Conservation (phyloP, 345 rosid genomes). For the Odontarrhena argentea region DNA sequence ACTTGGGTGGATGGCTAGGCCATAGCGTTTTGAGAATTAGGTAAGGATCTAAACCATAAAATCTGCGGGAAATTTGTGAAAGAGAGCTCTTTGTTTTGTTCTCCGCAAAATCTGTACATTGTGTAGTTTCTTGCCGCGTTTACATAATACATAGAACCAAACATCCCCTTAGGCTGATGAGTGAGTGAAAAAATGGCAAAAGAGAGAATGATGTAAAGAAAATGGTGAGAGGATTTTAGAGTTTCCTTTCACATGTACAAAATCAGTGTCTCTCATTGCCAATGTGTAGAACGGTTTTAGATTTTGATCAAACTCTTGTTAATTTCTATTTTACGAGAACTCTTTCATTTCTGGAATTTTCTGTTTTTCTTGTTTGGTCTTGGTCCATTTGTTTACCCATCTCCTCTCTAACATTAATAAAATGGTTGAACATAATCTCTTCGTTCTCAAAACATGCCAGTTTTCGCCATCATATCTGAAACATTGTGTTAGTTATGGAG, state of each 20-base stretch:
- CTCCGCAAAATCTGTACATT: constrained; percentile 58
- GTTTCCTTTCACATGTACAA: constrained; percentile 47
- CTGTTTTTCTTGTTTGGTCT: background rate
- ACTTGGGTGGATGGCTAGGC: constrained; percentile 39
- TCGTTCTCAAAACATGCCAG: too few species aligned
- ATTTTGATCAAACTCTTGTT: constrained; percentile 28
- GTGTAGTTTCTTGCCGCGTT: constrained; percentile 59
- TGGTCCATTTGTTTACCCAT: too few species aligned
- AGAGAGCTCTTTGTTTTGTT: constrained; percentile 44
- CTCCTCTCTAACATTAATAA: too few species aligned
- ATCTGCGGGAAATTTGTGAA: constrained; percentile 4
- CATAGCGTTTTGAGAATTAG: constrained; percentile 40
- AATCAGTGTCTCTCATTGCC: constrained; percentile 43
- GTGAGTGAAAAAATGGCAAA: constrained; percentile 40
- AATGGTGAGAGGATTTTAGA: constrained; percentile 44
- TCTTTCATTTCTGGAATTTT: constrained; percentile 29
- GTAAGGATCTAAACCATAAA: constrained; percentile 43
- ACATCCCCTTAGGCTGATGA: constrained; percentile 42
- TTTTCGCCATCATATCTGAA: too few species aligned
- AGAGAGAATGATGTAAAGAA: constrained; percentile 49
- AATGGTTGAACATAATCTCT: too few species aligned
- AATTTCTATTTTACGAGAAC: constrained; percentile 14
- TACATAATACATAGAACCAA: constrained; percentile 48
- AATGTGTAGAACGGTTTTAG: constrained; percentile 53
- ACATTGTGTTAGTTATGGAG: too few species aligned